Evolutionary conservation across 2,329 filamentous ascomycete genomes (phyloP).

Genomic region (Leptoxyphium fumago): DNA sequence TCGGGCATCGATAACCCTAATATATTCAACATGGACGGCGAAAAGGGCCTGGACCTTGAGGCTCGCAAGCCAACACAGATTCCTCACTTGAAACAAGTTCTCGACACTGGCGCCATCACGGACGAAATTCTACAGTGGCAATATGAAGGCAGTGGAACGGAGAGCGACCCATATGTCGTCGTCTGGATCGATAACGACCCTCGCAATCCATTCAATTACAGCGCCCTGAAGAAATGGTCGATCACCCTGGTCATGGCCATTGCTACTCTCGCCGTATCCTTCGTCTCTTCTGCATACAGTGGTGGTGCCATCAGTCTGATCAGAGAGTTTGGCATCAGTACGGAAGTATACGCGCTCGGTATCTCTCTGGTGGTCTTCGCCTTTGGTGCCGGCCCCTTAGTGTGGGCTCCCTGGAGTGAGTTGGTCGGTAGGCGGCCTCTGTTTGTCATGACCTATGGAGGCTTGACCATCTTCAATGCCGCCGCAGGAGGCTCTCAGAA

Average conservation of each 20-base stretch:
- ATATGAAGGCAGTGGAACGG: conserved; percentile 38
- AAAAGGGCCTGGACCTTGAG: conserved; percentile 16
- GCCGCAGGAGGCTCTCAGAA: conserved; percentile 29
- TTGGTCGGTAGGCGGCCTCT: conserved; percentile 36
- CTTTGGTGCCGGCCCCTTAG: conserved; percentile 38
- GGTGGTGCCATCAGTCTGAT: conserved; percentile 43
- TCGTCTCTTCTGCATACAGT: conserved; percentile 54
- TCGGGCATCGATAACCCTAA: too few species aligned
- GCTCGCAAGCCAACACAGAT: conserved; percentile 13
- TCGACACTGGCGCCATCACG: conserved; percentile 19
- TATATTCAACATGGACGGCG: conserved; percentile 1
- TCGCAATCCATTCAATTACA: conserved; percentile 50
- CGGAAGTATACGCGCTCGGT: conserved; percentile 44
- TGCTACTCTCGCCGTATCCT: conserved; percentile 53
- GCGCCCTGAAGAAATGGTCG: conserved; percentile 45
- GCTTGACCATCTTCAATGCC: conserved; percentile 26
- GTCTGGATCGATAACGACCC: conserved; percentile 53
- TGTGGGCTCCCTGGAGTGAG: conserved; percentile 50
- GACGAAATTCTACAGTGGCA: conserved; percentile 19
- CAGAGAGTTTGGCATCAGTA: conserved; percentile 36
- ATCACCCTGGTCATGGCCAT: conserved; percentile 49
- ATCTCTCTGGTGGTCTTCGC: conserved; percentile 51
- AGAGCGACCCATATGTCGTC: conserved; percentile 51
- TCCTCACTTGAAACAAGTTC: conserved; percentile 17
- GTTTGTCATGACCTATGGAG: conserved; percentile 22